Evolutionary conservation across 805 yeast species (phyloP).

Genomic region (Ogataea zsoltii): DNA sequence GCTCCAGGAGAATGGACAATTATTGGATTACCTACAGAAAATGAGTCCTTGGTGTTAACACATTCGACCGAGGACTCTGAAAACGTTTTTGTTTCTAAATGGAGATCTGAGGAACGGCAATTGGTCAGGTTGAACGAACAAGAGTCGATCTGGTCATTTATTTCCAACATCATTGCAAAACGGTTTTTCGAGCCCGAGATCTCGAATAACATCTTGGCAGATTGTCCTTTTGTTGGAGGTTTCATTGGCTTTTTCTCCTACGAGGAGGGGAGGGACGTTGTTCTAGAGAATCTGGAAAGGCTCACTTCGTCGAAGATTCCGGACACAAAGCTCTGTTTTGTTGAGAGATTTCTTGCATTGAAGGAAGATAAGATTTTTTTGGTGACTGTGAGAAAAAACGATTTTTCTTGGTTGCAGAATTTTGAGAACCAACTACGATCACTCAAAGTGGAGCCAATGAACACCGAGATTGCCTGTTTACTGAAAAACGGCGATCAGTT

Average conservation of each 20-base stretch:
- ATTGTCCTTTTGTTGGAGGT: slow-evolving; percentile 89
- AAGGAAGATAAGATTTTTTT: slow-evolving; percentile 54
- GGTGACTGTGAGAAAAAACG: slow-evolving; percentile 49
- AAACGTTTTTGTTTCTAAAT: slow-evolving; percentile 31
- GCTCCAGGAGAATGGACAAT: slow-evolving; percentile 87
- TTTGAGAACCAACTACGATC: background rate
- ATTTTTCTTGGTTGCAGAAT: slow-evolving; percentile 38
- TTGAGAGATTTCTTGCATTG: slow-evolving; percentile 62
- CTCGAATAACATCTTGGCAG: slow-evolving; percentile 29
- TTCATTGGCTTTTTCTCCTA: slow-evolving; percentile 82
- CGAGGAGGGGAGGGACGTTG: slow-evolving; percentile 71
- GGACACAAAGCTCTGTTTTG: slow-evolving; percentile 71
- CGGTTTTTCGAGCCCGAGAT: slow-evolving; percentile 32
- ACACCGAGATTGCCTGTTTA: slow-evolving; percentile 7
- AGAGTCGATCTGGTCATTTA: slow-evolving; percentile 50
- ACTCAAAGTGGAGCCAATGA: background rate
- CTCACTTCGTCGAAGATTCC: slow-evolving; percentile 49
- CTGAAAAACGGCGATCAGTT: slow-evolving; percentile 17
- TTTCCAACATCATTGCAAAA: slow-evolving; percentile 49
- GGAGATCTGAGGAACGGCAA: slow-evolving; percentile 22
- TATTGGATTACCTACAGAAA: slow-evolving; percentile 63
- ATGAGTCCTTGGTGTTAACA: slow-evolving; percentile 49
- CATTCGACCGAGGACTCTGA: slow-evolving; percentile 55
- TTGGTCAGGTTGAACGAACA: slow-evolving; percentile 3
- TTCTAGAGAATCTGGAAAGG: slow-evolving; percentile 36